Evolutionary conservation across 2,329 filamentous ascomycete species (phyloP), one percentile per base, ranked within the genome.

Genomic region (Sarocladium strictum): DNA sequence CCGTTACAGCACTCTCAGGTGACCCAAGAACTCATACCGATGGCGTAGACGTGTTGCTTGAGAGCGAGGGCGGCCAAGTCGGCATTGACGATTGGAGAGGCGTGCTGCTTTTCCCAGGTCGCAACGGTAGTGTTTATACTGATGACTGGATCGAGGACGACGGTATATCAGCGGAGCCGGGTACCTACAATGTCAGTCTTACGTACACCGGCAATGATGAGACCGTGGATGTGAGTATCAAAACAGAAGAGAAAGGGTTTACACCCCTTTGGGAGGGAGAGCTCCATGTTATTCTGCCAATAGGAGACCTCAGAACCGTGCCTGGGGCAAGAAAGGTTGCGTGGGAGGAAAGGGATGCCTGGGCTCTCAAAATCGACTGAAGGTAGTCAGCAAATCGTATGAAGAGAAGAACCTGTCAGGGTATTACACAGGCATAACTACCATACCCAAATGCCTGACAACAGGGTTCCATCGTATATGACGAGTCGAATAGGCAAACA

Each of bases 1-100:
- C 47, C 3, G 47, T 51, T 7, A 51, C 47, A n/a, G 47, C 47
- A 19, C 29, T 51, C 11, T 51, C 47, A 12, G 47, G 47, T 10
- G 47, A 51, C 11, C 47, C 47, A 14, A 33, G 26, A 21, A 33
- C 47, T 21, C 47, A 51, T 17, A 35, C 27, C 3, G 47, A 51
- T 35, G 47, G 47, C 10, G 47, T 51, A 15, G 47, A 51, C 35
- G 47, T 51, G 3, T 12, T 51, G 4, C 27, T 51, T 7, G 47
- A 51, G n/a, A 33, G 27, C 10, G 47, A 51, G 27, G 47, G 47
- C 11, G 47, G 47, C 3, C 47, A 51, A 21, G 47, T 51, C 17
- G 47, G 47, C 27, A 4, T 51, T 23, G 47, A 51, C 35, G 47
- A 51, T 17, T 51, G 47, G 47, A 32, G 47, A 51, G 47, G 47